Percentiles rank a stretch among this genome's conserved stretches.
phyloP scores from a whole-genome alignment of 1,284 basidiomycete genomes.

The Boletus semigastroideus region DNA sequence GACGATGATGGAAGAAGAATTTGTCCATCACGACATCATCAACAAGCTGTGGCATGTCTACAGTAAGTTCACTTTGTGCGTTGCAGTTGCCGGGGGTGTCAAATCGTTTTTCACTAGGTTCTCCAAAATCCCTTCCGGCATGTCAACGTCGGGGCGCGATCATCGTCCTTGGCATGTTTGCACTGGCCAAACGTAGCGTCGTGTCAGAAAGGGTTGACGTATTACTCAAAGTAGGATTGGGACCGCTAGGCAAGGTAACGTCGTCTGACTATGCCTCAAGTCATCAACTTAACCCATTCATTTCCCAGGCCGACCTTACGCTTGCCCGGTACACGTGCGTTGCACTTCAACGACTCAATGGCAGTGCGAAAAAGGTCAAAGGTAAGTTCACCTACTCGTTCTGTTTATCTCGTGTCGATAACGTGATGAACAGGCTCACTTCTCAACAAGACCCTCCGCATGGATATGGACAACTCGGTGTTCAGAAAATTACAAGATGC shows the following conservation, averaged over 20 bases:
- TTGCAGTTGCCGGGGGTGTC: not conserved
- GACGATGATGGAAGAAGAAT: constrained; percentile 87
- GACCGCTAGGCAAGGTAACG: constrained; percentile 75
- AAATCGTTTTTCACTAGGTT: constrained; percentile 51
- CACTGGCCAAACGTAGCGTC: constrained; percentile 79
- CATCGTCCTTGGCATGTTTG: constrained; percentile 95
- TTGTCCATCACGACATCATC: constrained; percentile 84
- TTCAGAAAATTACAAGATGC: constrained; percentile 82
- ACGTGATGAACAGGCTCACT: constrained; percentile 64
- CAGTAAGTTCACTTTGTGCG: constrained; percentile 49
- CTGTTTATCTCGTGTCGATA: not conserved
- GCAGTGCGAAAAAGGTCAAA: constrained; percentile 97
- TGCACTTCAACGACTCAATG: constrained; percentile 88
- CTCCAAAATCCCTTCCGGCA: constrained; percentile 71
- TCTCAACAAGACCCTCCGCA: constrained; percentile 81
- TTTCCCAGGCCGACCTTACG: constrained; percentile 73
- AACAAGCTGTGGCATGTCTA: constrained; percentile 96
- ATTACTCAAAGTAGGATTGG: constrained; percentile 88
- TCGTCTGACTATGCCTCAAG: not conserved
- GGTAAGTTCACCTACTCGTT: constrained; percentile 44
- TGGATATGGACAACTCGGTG: constrained; percentile 87
- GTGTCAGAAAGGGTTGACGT: constrained; percentile 87
- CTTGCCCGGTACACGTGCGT: constrained; percentile 94
- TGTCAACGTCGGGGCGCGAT: constrained; percentile 90
- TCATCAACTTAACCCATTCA: constrained; percentile 5